A percentile compares a stretch with the other conserved stretches of the same genome.
Conservation (phyloP, 768 basidiomycete genomes). For the Boletus rex-veris region DNA sequence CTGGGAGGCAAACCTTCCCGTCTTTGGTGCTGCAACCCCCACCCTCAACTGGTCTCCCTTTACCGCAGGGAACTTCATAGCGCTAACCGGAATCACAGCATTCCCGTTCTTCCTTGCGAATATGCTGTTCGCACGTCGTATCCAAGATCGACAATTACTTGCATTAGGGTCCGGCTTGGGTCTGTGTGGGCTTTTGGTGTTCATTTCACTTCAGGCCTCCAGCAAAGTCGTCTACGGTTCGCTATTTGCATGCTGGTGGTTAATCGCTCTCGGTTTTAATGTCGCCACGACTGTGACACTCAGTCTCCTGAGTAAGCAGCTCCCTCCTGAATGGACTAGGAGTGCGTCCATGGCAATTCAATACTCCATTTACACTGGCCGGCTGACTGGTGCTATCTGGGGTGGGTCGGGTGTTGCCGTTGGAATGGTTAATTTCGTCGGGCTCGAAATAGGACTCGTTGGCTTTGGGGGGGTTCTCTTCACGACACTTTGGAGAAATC, state of each 20-base stretch:
- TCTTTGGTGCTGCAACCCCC: constrained; percentile 45
- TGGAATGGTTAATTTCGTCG: constrained; percentile 60
- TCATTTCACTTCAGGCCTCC: constrained; percentile 43
- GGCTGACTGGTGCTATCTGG: constrained; percentile 63
- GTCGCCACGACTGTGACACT: constrained; percentile 67
- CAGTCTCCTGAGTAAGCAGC: constrained; percentile 64
- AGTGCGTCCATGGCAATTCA: constrained; percentile 57
- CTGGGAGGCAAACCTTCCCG: constrained; percentile 68
- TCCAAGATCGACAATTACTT: constrained; percentile 60
- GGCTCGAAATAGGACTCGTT: constrained; percentile 57
- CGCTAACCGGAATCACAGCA: constrained; percentile 56
- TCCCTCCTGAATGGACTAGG: constrained; percentile 60
- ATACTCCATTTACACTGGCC: constrained; percentile 66
- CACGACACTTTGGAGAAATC: constrained; percentile 52
- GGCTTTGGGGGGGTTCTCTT: constrained; percentile 56
- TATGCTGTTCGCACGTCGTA: constrained; percentile 50
- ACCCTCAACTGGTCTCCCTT: constrained; percentile 57
- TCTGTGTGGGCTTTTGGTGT: constrained; percentile 47
- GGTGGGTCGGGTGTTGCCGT: constrained; percentile 54
- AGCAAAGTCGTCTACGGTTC: constrained; percentile 44
- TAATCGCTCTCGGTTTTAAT: constrained; percentile 70
- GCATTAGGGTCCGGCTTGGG: constrained; percentile 51
- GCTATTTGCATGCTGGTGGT: constrained; percentile 42
- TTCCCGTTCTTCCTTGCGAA: constrained; percentile 68
- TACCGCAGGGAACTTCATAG: constrained; percentile 67